phyloP scores from a whole-genome alignment of 2,329 filamentous ascomycete genomes.

The Trichoderma sp. region DNA sequence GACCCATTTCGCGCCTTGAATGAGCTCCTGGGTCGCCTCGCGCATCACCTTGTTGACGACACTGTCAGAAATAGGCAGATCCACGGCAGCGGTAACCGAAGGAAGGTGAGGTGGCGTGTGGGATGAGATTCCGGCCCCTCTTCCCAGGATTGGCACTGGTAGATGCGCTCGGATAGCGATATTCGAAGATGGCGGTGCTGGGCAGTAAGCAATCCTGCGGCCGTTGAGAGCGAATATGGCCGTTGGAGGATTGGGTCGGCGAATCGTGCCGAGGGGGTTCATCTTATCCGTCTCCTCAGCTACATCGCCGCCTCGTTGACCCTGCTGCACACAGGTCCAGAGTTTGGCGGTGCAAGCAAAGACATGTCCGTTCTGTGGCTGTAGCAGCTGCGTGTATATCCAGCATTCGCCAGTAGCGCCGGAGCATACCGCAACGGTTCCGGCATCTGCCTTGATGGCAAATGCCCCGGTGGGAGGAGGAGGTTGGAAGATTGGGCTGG shows the following conservation, averaged over 20 bases:
- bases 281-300: constrained; percentile 48
- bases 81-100: constrained; percentile 65
- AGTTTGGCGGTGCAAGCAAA: constrained; percentile 80
- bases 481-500: constrained; percentile 65
- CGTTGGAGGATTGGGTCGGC: constrained; percentile 52
- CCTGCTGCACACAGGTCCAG: constrained; percentile 82
- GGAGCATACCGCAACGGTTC: constrained; percentile 73
- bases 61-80: constrained; percentile 70
- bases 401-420: constrained; percentile 85
- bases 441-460: constrained; percentile 70
- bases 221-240: constrained; percentile 70
- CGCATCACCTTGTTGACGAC: constrained; percentile 76
- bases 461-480: constrained; percentile 73
- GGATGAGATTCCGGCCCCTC: constrained; percentile 49
- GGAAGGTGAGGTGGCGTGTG: constrained; percentile 22
- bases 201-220: constrained; percentile 77
- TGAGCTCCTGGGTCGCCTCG: constrained; percentile 76
- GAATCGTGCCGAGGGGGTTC: constrained; percentile 38
- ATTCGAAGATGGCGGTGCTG: constrained; percentile 69
- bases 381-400: constrained; percentile 61
- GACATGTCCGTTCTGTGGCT: constrained; percentile 44
- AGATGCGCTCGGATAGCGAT: constrained; percentile 69
- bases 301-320: constrained; percentile 47
- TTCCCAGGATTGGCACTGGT: constrained; percentile 55
- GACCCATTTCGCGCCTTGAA: constrained; percentile 73